Evolutionary conservation across 805 yeast genomes (phyloP).

Genomic region (Alloascoidea hylecoeti): DNA sequence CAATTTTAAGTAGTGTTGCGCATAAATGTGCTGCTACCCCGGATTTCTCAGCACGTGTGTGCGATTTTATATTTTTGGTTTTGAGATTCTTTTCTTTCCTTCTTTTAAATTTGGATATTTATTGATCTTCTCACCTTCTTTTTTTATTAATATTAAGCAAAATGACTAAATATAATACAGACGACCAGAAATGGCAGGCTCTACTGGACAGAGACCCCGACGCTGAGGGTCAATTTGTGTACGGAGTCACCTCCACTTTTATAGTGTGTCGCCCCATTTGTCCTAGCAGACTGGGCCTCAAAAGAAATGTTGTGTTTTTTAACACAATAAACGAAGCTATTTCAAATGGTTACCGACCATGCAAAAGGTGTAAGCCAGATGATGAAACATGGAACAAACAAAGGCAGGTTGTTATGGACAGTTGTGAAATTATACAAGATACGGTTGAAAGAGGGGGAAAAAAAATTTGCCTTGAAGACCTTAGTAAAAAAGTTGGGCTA

Average conservation of each 20-base stretch:
- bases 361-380: constrained; percentile 5
- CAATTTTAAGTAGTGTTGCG: too few relatives aligned
- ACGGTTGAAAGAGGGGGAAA: constrained; percentile 1
- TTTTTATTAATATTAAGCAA: too few relatives aligned
- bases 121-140: too few relatives aligned
- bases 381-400: constrained; percentile 3
- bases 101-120: too few relatives aligned
- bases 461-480: background rate
- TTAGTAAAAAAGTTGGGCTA: constrained; percentile 3
- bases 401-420: constrained; percentile 1
- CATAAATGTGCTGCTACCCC: too few relatives aligned
- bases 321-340: constrained; percentile 3
- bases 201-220: constrained; percentile 31
- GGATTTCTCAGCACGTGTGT: too few relatives aligned
- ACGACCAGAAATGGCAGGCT: constrained; percentile 19
- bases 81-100: too few relatives aligned
- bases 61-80: too few relatives aligned
- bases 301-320: constrained; percentile 4
- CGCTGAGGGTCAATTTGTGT: constrained; percentile 30
- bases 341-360: constrained; percentile 4
- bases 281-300: constrained; percentile 4
- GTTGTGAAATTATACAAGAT: constrained; percentile 2
- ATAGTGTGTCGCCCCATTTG: constrained; percentile 5
- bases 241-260: constrained; percentile 7
- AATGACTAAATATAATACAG: constrained; percentile 17